Evolutionary conservation across 2,329 filamentous ascomycete genomes (phyloP), one percentile per base, ranked within the genome.

Genomic region (Polytolypa hystricis): DNA sequence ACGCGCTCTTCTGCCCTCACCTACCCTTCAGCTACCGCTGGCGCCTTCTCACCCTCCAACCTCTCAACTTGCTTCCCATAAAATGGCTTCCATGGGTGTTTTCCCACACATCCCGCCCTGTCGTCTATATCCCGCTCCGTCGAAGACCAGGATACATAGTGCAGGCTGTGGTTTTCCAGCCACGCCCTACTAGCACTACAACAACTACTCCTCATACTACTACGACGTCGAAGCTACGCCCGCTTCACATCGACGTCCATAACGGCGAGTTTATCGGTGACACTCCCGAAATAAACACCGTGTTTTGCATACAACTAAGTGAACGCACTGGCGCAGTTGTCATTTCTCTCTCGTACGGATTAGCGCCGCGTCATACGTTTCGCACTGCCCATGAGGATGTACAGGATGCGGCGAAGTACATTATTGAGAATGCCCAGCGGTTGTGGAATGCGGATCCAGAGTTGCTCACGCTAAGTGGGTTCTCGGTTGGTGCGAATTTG

Each of bases 171-270:
- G 43, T 66, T 11, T 65, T 62, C 46, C 49, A 54, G n/a, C 43
- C 48, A 2, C n/a, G n/a, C n/a, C n/a, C n/a, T n/a, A n/a, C n/a
- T n/a, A n/a, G n/a, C n/a, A n/a, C n/a, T n/a, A n/a, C n/a, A n/a
- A n/a, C n/a, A n/a, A n/a, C n/a, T n/a, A n/a, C n/a, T n/a, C n/a
- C n/a, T n/a, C n/a, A n/a, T n/a, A n/a, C n/a, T n/a, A n/a, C n/a
- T n/a, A n/a, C n/a, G n/a, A n/a, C n/a, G n/a, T n/a, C n/a, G n/a
- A n/a, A n/a, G n/a, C 30, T 39, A 16, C 50, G 60, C 15, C 66
- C 65, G 0, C 47, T 70, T 4, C 65, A 68, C 40, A 48, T 69
- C 29, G 56, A 66, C 36, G 55, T 65, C 21, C 65, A 70, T 39
- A 55, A 58, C 17, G 65, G 66, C 3, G 64, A 45, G 12, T 68